These are phyloP conservation scores for Colletotrichum graminicola DNA, from an alignment of 2,329 filamentous ascomycete genomes.

Conservation along the genomic window DNA sequence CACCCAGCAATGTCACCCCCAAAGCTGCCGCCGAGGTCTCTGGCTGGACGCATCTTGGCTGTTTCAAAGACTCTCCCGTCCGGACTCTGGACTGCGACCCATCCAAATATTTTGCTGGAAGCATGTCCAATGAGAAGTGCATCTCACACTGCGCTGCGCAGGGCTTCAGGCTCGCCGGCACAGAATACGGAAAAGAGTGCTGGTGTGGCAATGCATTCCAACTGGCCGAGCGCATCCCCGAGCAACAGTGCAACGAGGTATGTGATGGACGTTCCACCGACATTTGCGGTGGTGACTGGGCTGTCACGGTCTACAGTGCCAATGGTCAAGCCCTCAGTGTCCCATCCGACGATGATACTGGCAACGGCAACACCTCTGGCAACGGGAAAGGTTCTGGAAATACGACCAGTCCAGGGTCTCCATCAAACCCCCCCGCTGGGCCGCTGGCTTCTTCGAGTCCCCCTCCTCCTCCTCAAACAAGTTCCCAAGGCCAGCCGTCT, in stretches of 20 bases:
- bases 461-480: constrained; percentile 3
- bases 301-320: constrained; percentile 41
- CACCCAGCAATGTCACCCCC: constrained; percentile 7
- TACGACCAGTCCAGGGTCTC: neutral
- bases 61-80: constrained; percentile 47
- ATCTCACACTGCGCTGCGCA: constrained; percentile 58
- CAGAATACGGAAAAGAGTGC: constrained; percentile 64
- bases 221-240: constrained; percentile 32
- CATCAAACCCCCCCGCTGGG: neutral
- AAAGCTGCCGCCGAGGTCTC: constrained; percentile 18
- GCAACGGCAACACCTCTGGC: neutral
- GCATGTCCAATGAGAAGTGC: constrained; percentile 64
- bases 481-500: constrained; percentile 1
- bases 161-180: constrained; percentile 60
- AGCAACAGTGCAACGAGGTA: constrained; percentile 29
- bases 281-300: constrained; percentile 41
- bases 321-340: constrained; percentile 31
- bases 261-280: constrained; percentile 38
- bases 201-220: constrained; percentile 58
- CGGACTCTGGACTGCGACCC: constrained; percentile 44
- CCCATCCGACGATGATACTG: constrained; percentile 24
- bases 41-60: constrained; percentile 50
- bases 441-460: neutral
- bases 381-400: neutral
- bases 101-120: constrained; percentile 45